Evolutionary conservation across 1,139 yeast genomes (phyloP), one percentile per base, ranked within the genome.

Genomic region (Nadsonia starkeyi-henricii): DNA sequence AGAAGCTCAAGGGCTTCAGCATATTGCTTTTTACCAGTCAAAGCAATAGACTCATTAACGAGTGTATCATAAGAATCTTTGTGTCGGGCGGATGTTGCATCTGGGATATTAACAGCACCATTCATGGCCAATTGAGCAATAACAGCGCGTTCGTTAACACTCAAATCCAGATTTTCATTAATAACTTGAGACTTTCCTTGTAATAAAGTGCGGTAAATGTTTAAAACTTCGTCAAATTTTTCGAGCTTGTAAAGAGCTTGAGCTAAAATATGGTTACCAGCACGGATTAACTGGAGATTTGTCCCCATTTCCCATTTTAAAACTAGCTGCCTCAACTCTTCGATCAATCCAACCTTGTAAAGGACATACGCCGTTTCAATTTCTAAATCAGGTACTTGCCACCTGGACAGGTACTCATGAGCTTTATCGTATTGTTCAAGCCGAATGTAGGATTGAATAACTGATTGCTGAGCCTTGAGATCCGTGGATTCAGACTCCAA

Each of bases 191-290:
- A 5, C 4, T 15, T 33, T 12, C 67, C 65, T 47, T 72, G 65
- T 33, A 33, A 15, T 33, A 33, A n/a, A 13, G 9, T 33, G 39
- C 17, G 39, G 60, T 85, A 86, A 2, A 84, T 56, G 4, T 65
- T 61, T 53, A 75, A 69, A 0, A 95, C 79, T 45, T 73, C 71
- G 1, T 59, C 61, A 55, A 76, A 72, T 20, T 74, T 62, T 8
- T 95, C 96, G 39, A 52, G 53, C 59, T 80, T 80, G 68, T 84
- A 86, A 59, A 74, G 75, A 53, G 79, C 78, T 65, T 89, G 98
- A 0, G 96, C 96, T 53, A 80, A 65, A n/a, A 86, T 73, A 62
- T 88, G 95, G 48, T 73, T 66, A 52, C 85, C 65, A 0, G 86
- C 89, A 55, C 79, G 66, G 28, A 23, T 23, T 23, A 23, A 23